Conservation (phyloP, 2,329 filamentous ascomycete genomes). For the Leptographium lundbergii region DNA sequence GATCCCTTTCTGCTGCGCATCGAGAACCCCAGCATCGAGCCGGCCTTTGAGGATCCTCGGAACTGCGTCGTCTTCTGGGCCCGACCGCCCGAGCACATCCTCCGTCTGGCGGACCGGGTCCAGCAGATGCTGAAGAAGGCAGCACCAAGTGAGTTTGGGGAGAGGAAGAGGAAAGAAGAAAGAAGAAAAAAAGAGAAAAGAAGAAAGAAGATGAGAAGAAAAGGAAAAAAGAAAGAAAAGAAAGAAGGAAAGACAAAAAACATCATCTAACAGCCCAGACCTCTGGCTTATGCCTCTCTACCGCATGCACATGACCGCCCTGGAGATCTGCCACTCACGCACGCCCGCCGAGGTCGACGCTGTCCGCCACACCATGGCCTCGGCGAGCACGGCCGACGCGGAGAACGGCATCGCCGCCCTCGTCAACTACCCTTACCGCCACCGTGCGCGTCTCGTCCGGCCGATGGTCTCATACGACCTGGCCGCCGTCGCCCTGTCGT, state of each 20-base stretch:
- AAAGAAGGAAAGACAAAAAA: too few relatives aligned
- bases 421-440: constrained; percentile 44
- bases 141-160: constrained; percentile 50
- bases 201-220: too few relatives aligned
- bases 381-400: not conserved
- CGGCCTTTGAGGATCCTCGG: constrained; percentile 60
- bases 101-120: constrained; percentile 52
- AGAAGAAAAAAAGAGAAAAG: too few relatives aligned
- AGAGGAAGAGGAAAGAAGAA: too few relatives aligned
- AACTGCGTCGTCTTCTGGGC: constrained; percentile 86
- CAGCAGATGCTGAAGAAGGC: constrained; percentile 52
- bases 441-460: constrained; percentile 66
- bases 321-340: constrained; percentile 75
- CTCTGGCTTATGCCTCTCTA: constrained; percentile 77
- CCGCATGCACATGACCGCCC: constrained; percentile 69
- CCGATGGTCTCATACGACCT: constrained; percentile 76
- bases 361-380: constrained; percentile 42
- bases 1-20: constrained; percentile 66
- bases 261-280: not conserved
- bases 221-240: too few relatives aligned
- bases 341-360: constrained; percentile 54
- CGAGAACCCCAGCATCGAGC: constrained; percentile 48
- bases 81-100: constrained; percentile 60
- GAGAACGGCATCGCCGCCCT: constrained; percentile 41
- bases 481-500: constrained; percentile 75